Percentiles rank a stretch among this genome's conserved stretches.
phyloP scores from a whole-genome alignment of 768 basidiomycete species.

The Phaffia tasmanica region DNA sequence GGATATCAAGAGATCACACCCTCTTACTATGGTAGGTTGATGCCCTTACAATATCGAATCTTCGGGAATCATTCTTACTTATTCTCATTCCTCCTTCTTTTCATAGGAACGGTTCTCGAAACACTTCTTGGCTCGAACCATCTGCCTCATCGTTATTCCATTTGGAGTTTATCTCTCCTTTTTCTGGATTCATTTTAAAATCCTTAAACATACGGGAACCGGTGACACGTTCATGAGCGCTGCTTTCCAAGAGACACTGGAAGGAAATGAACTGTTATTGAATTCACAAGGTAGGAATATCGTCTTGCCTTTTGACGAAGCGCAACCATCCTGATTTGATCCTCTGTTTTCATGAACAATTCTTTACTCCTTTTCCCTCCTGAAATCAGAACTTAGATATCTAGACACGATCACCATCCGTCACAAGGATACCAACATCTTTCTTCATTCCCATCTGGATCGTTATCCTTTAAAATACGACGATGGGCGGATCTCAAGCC shows the following conservation, averaged over 20 bases:
- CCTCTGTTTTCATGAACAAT: too few relatives aligned
- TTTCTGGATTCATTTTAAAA: slow-evolving; percentile 88
- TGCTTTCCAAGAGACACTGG: slow-evolving; percentile 88
- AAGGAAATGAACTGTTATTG: slow-evolving; percentile 80
- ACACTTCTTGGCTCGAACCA: slow-evolving; percentile 74
- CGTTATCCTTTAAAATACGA: slow-evolving; percentile 86
- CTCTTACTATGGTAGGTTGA: slow-evolving; percentile 57
- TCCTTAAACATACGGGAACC: slow-evolving; percentile 76
- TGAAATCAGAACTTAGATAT: slow-evolving; percentile 70
- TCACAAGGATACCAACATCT: slow-evolving; percentile 88
- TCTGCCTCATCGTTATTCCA: slow-evolving; percentile 79
- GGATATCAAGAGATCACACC: slow-evolving; percentile 56
- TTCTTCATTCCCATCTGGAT: slow-evolving; percentile 84
- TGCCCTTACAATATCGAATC: not conserved
- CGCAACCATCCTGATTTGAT: not conserved
- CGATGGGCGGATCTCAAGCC: slow-evolving; percentile 86
- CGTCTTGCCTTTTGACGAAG: not conserved
- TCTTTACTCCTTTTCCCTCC: not conserved
- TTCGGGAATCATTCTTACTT: slow-evolving; percentile 6
- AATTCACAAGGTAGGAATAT: slow-evolving; percentile 65
- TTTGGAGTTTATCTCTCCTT: slow-evolving; percentile 82
- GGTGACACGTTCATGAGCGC: slow-evolving; percentile 98
- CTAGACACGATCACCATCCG: slow-evolving; percentile 74
- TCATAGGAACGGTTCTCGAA: slow-evolving; percentile 71
- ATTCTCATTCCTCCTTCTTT: not conserved